Percentiles rank a stretch among this genome's conserved stretches.
phyloP scores from a whole-genome alignment of 805 yeast genomes.

The Pachysolen tannophilus region DNA sequence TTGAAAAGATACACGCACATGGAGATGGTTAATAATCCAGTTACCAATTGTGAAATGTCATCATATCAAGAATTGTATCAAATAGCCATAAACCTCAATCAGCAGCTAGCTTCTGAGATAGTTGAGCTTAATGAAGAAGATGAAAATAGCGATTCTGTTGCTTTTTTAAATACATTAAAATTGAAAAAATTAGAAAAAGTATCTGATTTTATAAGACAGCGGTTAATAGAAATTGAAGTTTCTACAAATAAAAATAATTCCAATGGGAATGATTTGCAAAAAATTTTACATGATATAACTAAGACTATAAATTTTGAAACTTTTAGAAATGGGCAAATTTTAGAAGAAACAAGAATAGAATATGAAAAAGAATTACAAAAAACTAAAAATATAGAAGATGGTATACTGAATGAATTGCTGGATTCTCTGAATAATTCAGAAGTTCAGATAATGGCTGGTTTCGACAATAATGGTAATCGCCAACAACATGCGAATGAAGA shows the following conservation, averaged over 20 bases:
- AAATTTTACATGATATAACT: background rate
- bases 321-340: slow-evolving; percentile 3
- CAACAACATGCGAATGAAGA: too few species aligned
- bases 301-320: slow-evolving; percentile 4
- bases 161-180: slow-evolving; percentile 3
- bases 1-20: too few species aligned
- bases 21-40: too few species aligned
- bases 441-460: too few species aligned
- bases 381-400: background rate
- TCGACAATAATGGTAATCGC: too few species aligned
- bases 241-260: background rate
- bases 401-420: too few species aligned
- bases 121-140: too few species aligned
- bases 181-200: slow-evolving; percentile 3
- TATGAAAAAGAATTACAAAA: background rate
- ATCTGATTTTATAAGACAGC: slow-evolving; percentile 1
- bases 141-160: background rate
- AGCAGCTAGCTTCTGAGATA: too few species aligned
- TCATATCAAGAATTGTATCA: too few species aligned
- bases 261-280: background rate
- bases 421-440: too few species aligned
- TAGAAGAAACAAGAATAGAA: background rate
- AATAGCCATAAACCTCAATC: too few species aligned
- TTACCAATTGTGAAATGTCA: too few species aligned
- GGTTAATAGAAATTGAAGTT: slow-evolving; percentile 1